A percentile compares a stretch with the other conserved stretches of the same genome.
phyloP scores from a whole-genome alignment of 2,329 filamentous ascomycete genomes.

The Penicillium sp. region DNA sequence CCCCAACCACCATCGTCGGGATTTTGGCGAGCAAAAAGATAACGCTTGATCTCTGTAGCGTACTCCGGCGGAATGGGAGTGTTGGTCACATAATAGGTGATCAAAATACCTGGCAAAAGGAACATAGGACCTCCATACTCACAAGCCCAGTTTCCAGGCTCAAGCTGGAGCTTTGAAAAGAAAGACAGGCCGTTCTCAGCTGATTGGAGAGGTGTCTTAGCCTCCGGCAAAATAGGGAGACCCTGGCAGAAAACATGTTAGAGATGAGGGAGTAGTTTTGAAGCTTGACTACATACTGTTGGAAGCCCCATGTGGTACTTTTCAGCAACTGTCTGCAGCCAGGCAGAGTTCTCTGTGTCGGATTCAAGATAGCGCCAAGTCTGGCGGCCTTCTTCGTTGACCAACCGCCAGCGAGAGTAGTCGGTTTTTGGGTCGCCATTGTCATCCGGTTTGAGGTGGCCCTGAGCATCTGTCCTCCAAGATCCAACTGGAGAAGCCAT shows the following conservation, averaged over 20 bases:
- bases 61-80: constrained; percentile 79
- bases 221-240: constrained; percentile 67
- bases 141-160: constrained; percentile 90
- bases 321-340: constrained; percentile 87
- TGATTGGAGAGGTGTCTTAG: constrained; percentile 72
- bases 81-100: constrained; percentile 85
- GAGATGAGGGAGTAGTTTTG: background rate
- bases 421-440: constrained; percentile 64
- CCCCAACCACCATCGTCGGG: constrained; percentile 96
- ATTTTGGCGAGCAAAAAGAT: constrained; percentile 81
- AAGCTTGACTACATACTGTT: constrained; percentile 55
- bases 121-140: constrained; percentile 99
- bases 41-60: constrained; percentile 86
- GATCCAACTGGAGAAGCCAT: constrained; percentile 34
- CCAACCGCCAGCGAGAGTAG: constrained; percentile 76
- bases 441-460: constrained; percentile 33
- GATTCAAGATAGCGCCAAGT: constrained; percentile 88
- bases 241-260: constrained; percentile 51
- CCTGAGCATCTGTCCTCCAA: constrained; percentile 37
- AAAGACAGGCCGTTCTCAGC: constrained; percentile 82
- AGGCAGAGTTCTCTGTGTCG: constrained; percentile 68
- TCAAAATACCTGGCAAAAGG: constrained; percentile 78
- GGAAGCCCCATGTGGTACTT: constrained; percentile 82
- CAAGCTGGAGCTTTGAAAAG: constrained; percentile 85
- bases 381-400: constrained; percentile 78